phyloP scores from a whole-genome alignment of 202 grass and related monocot genomes.

The Eragrostis tef region DNA sequence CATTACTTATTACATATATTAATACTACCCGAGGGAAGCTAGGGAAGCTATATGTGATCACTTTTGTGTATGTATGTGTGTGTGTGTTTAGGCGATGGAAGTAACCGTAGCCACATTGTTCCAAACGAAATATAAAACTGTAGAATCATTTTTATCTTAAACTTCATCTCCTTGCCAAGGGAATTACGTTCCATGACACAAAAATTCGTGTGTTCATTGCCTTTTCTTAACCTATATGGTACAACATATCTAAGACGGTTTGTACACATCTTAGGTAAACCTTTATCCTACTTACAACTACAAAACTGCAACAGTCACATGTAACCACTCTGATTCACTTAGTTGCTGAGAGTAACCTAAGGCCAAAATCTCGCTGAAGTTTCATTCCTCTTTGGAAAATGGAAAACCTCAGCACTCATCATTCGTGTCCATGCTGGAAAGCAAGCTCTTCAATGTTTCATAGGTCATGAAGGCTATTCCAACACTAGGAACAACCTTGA shows the following conservation, averaged over 20 bases:
- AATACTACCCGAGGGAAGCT: no score
- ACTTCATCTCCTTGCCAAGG: neutral
- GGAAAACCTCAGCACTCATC: slow-evolving; percentile 31
- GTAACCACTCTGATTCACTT: slow-evolving; percentile 39
- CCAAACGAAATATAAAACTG: neutral
- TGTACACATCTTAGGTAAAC: slow-evolving; percentile 35
- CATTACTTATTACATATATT: no score
- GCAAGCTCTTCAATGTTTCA: slow-evolving; percentile 58
- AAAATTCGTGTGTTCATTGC: slow-evolving; percentile 28
- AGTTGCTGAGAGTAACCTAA: slow-evolving; percentile 39
- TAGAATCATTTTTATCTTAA: neutral
- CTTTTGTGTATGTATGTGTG: no score
- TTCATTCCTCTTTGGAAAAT: neutral
- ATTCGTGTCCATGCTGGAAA: slow-evolving; percentile 44
- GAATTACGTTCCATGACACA: slow-evolving; percentile 34
- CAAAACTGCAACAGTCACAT: slow-evolving; percentile 60
- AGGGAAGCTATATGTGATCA: neutral
- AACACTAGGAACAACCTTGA: slow-evolving; percentile 78
- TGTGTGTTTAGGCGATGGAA: no score
- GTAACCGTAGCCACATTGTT: neutral
- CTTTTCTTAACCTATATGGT: slow-evolving; percentile 44
- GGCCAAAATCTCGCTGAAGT: slow-evolving; percentile 20
- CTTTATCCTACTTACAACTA: slow-evolving; percentile 56
- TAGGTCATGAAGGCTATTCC: slow-evolving; percentile 84
- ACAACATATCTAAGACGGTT: slow-evolving; percentile 33